Evolutionary conservation across 805 yeast species (phyloP).

Genomic region (Cyberlindnera subsufficiens): DNA sequence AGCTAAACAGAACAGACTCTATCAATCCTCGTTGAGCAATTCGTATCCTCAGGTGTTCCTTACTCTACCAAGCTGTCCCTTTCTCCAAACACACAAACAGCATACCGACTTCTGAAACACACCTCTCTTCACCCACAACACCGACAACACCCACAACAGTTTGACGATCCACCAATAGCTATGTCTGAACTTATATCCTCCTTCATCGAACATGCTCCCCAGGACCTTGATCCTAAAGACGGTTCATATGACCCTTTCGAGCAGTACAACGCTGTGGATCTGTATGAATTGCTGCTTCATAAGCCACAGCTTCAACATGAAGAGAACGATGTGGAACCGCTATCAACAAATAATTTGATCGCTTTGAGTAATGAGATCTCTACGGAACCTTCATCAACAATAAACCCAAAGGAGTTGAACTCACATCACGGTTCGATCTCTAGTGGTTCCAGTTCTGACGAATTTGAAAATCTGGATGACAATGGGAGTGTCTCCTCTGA

Average conservation of each 20-base stretch:
- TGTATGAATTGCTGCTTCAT: constrained; percentile 4
- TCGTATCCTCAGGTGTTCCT: too few relatives aligned
- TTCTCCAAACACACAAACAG: too few relatives aligned
- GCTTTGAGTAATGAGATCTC: background rate
- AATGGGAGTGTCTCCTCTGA: background rate
- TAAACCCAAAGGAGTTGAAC: constrained; percentile 16
- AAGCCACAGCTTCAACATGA: constrained; percentile 1
- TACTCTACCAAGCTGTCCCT: too few relatives aligned
- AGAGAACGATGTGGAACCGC: background rate
- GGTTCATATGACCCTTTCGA: background rate
- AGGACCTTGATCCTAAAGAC: background rate
- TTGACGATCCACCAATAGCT: background rate
- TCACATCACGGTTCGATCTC: constrained; percentile 7
- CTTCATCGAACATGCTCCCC: constrained; percentile 1
- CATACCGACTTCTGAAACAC: too few relatives aligned
- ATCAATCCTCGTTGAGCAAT: too few relatives aligned
- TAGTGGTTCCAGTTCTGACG: constrained; percentile 2
- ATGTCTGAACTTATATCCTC: constrained; percentile 2
- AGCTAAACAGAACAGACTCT: too few relatives aligned
- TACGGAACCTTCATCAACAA: constrained; percentile 3
- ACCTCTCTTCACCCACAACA: too few relatives aligned
- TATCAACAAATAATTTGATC: background rate
- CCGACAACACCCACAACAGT: too few relatives aligned
- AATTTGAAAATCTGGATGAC: constrained; percentile 2
- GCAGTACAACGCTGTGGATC: background rate